Evolutionary conservation across 495 filamentous ascomycete species (phyloP), one percentile per base, ranked within the genome.

Genomic region (Symbiotaphrina buchneri): DNA sequence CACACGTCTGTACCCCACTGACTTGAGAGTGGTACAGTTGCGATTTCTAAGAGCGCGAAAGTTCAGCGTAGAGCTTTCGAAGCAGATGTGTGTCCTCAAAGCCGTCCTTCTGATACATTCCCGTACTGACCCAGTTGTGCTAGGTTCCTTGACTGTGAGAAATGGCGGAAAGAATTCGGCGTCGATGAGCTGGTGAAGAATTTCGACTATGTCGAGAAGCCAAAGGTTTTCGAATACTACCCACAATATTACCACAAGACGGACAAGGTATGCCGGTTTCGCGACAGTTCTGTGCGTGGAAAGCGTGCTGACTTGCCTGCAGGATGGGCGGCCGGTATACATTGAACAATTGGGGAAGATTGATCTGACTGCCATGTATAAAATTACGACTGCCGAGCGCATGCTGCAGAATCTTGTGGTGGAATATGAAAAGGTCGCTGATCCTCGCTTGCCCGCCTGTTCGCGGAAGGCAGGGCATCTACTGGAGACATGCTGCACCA

Each of bases 171-270:
- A 52, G 68, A 83, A 24, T 84, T 72, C 45, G 68, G 71, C 31
- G 80, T 91, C n/a, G 82, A 94, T 51, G 63, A 90, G 24, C 65
- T 85, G 11, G 63, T 79, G 32, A 61, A 61, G 27, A 74, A 56
- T 31, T 97, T 91, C 59, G 70, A 84, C 23, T 93, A 93, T 52
- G 61, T 55, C 17, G 90, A 94, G 65, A 92, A 92, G 63, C 53
- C 63, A 29, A 44, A 82, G 45, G 65, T 97, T 27, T 87, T 83
- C 58, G 55, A 85, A 49, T 94, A 75, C 61, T 97, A 97, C 51
- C 82, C 84, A 3, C 87, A 97, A 59, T 97, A 87, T 61, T 97
- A 97, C 52, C 87, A 97, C 65, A 93, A 91, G 59, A 97, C 81
- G 4, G 87, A 97, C 56, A 92, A 90, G 63, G 84, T 87, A 54